Evolutionary conservation across 805 yeast species (phyloP).

Genomic region (Candida sonorensis): DNA sequence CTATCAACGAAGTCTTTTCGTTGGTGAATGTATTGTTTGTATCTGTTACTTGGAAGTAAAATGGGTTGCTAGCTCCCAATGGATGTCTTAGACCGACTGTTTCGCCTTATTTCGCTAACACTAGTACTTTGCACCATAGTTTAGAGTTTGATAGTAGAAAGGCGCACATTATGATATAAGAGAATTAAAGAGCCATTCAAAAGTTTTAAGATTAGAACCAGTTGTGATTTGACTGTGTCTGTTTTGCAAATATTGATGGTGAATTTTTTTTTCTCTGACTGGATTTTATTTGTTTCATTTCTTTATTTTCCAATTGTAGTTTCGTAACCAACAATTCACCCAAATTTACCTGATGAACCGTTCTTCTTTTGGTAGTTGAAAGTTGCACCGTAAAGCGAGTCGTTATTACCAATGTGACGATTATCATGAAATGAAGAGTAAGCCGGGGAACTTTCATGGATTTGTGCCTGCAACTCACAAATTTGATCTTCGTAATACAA

Average conservation of each 20-base stretch:
- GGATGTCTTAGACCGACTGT: background rate
- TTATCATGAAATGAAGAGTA: no score
- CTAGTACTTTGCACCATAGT: slow-evolving; percentile 26
- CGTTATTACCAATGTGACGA: background rate
- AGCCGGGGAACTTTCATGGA: no score
- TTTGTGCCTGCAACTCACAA: no score
- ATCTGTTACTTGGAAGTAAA: slow-evolving; percentile 4
- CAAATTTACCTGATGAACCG: slow-evolving; percentile 41
- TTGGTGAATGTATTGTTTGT: background rate
- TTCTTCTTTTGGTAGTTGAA: slow-evolving; percentile 17
- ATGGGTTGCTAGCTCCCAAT: slow-evolving; percentile 2
- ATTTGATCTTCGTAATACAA: no score
- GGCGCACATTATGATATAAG: slow-evolving; percentile 24
- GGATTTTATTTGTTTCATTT: no score
- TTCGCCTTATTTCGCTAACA: slow-evolving; percentile 33
- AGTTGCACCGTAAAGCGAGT: background rate
- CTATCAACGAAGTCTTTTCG: background rate
- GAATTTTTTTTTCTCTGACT: no score
- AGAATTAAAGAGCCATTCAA: no score
- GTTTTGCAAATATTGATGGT: no score
- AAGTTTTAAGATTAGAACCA: no score
- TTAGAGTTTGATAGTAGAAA: slow-evolving; percentile 34
- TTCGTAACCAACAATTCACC: slow-evolving; percentile 75
- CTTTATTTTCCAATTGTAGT: no score
- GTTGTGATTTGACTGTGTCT: no score